Percentiles rank a stretch among this genome's conserved stretches.
Conservation (phyloP, 2,329 filamentous ascomycete genomes). For the Xylariaceae sp. region DNA sequence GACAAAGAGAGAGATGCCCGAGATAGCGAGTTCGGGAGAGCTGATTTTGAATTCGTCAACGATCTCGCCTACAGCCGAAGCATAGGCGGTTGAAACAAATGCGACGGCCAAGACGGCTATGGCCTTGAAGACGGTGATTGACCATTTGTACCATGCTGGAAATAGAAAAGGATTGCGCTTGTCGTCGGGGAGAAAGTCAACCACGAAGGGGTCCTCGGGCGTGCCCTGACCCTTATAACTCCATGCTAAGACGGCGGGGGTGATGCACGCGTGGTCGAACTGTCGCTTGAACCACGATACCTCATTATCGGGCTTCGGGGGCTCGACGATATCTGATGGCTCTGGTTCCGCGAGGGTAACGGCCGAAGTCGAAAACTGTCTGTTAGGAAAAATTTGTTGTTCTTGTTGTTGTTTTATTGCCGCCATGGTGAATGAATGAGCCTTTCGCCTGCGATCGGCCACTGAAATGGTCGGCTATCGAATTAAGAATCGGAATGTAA, state of each 20-base stretch:
- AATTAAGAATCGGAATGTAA: slow-evolving; percentile 18
- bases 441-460: slow-evolving; percentile 29
- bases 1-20: slow-evolving; percentile 64
- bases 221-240: slow-evolving; percentile 69
- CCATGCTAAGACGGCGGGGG: slow-evolving; percentile 61
- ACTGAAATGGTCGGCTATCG: slow-evolving; percentile 17
- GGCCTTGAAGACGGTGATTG: slow-evolving; percentile 67
- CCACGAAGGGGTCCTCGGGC: slow-evolving; percentile 69
- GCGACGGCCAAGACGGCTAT: slow-evolving; percentile 72
- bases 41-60: slow-evolving; percentile 59
- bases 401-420: slow-evolving; percentile 8
- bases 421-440: slow-evolving; percentile 23
- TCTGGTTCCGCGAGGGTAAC: slow-evolving; percentile 30
- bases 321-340: slow-evolving; percentile 46
- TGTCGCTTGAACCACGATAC: slow-evolving; percentile 60
- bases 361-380: slow-evolving; percentile 28
- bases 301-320: slow-evolving; percentile 43
- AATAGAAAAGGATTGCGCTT: slow-evolving; percentile 71
- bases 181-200: slow-evolving; percentile 72
- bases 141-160: slow-evolving; percentile 61
- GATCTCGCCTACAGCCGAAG: slow-evolving; percentile 62
- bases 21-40: slow-evolving; percentile 53
- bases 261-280: slow-evolving; percentile 64
- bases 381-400: slow-evolving; percentile 19
- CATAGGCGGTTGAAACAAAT: slow-evolving; percentile 73